Evolutionary conservation across 148 eudicot genomes (phyloP).

Genomic region (Hydrangea macrophylla): DNA sequence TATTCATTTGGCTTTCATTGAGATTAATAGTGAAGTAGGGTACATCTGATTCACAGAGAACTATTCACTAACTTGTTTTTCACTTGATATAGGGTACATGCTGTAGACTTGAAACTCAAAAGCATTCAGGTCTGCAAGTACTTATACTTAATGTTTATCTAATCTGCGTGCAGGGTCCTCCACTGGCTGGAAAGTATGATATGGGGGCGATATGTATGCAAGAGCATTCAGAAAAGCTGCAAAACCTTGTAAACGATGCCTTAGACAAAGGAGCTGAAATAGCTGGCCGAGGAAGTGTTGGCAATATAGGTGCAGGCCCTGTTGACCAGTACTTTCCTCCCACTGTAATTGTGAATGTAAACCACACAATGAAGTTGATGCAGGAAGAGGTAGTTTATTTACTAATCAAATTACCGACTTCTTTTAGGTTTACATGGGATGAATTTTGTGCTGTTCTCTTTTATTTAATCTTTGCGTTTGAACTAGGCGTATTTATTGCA

Average conservation of each 20-base stretch:
- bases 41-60: too few relatives aligned
- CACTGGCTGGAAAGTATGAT: slow-evolving; percentile 83
- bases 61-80: too few relatives aligned
- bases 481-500: too few relatives aligned
- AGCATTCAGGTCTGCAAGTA: not conserved
- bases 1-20: too few relatives aligned
- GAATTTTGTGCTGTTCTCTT: not conserved
- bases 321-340: slow-evolving; percentile 99
- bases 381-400: slow-evolving; percentile 81
- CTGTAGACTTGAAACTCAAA: not conserved
- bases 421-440: not conserved
- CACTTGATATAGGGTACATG: too few relatives aligned
- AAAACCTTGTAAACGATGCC: slow-evolving; percentile 86
- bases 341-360: slow-evolving; percentile 74
- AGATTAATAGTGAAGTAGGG: too few relatives aligned
- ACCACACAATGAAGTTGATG: slow-evolving; percentile 92
- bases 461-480: too few relatives aligned
- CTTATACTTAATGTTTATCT: not conserved
- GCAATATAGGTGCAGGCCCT: slow-evolving; percentile 90
- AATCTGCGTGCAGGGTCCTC: slow-evolving; percentile 74
- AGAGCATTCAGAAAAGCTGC: slow-evolving; percentile 97
- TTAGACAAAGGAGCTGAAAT: slow-evolving; percentile 96
- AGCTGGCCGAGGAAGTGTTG: slow-evolving; percentile 86
- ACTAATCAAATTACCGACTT: not conserved
- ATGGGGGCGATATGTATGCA: slow-evolving; percentile 99